These are phyloP conservation scores for Aristolochia contorta DNA, from an alignment of 164 flowering plant genomes.

Conservation along the genomic window DNA sequence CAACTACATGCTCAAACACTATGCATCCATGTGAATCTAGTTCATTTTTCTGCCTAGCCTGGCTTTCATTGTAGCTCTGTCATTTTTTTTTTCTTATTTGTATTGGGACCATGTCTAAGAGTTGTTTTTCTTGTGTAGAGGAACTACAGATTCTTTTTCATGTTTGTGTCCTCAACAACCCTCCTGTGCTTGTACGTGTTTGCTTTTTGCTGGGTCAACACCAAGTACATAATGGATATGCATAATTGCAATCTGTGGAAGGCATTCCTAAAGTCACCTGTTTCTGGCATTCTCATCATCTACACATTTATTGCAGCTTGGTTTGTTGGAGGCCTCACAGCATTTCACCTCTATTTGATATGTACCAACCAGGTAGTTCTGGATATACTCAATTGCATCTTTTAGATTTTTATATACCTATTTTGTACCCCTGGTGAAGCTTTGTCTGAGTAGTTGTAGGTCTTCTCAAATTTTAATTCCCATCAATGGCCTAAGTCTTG, in stretches of 20 bases:
- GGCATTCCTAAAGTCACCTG: conserved; percentile 40
- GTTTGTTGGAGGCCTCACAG: conserved; percentile 85
- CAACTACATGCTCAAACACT: too few relatives aligned
- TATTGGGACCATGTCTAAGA: neutral
- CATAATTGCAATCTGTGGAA: conserved; percentile 33
- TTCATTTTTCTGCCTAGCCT: too few relatives aligned
- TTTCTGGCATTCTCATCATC: conserved; percentile 48
- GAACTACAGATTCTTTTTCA: conserved; percentile 69
- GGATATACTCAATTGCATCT: neutral
- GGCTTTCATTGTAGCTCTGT: neutral
- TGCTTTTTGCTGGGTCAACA: conserved; percentile 54
- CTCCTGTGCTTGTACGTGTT: conserved; percentile 60
- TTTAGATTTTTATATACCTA: neutral
- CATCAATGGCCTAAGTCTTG: too few relatives aligned
- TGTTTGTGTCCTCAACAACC: conserved; percentile 64
- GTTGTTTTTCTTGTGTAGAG: conserved; percentile 31
- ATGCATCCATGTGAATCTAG: too few relatives aligned
- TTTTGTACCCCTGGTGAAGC: too few relatives aligned
- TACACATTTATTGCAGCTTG: conserved; percentile 56
- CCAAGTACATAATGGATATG: conserved; percentile 31
- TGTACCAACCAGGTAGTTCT: conserved; percentile 53
- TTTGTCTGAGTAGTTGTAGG: too few relatives aligned
- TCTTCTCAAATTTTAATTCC: too few relatives aligned
- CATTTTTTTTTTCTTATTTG: neutral
- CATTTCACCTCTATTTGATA: conserved; percentile 58